phyloP scores from a whole-genome alignment of 1,284 basidiomycete genomes.

The Cryptococcus sp. region DNA sequence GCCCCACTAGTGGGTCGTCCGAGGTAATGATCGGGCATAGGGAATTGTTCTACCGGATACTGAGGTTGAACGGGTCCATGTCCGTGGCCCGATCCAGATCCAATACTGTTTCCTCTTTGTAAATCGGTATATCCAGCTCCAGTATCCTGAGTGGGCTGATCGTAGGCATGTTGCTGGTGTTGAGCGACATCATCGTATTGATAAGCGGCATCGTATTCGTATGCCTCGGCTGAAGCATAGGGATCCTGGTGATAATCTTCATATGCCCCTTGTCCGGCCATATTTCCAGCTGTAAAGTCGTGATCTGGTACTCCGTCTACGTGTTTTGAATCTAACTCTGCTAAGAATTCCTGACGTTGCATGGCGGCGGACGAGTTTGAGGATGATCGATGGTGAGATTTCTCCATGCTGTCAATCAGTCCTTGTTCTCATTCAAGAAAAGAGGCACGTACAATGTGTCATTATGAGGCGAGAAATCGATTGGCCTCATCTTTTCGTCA shows the following conservation, averaged over 20 bases:
- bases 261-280: conserved; percentile 17
- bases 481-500: conserved; percentile 58
- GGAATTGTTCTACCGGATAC: conserved; percentile 25
- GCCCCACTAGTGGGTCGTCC: conserved; percentile 39
- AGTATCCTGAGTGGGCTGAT: conserved; percentile 31
- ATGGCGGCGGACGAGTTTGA: conserved; percentile 33
- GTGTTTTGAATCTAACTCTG: conserved; percentile 33
- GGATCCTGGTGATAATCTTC: conserved; percentile 24
- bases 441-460: conserved; percentile 26
- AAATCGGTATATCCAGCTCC: conserved; percentile 37
- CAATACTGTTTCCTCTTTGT: conserved; percentile 30
- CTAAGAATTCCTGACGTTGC: conserved; percentile 39
- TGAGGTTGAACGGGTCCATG: conserved; percentile 12
- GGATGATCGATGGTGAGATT: conserved; percentile 29
- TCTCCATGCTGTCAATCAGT: conserved; percentile 28
- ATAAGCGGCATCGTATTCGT: conserved; percentile 24
- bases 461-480: conserved; percentile 68
- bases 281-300: conserved; percentile 68
- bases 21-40: conserved; percentile 23
- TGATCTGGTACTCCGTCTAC: conserved; percentile 51
- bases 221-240: conserved; percentile 26
- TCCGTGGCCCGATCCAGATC: conserved; percentile 21
- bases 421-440: neutral
- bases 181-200: conserved; percentile 10
- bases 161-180: conserved; percentile 14